Base-by-base conservation (phyloP, 2,329 filamentous ascomycete species). In the Neofusicoccum ribis region DNA sequence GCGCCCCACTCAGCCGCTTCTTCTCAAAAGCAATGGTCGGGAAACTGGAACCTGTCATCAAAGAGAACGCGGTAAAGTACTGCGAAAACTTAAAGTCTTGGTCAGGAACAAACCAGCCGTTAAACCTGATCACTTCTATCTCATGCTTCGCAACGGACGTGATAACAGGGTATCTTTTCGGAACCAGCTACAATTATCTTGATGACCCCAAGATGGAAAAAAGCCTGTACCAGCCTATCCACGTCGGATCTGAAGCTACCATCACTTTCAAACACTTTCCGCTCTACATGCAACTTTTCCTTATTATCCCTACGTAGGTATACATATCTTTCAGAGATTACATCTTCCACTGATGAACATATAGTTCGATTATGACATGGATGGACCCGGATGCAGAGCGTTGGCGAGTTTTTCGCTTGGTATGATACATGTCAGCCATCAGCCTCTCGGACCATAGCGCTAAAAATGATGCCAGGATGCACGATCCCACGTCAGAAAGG, bases 101-200 rank as follows among this genome's bases (percentile, higher is more conserved):
- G 41, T 49, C 65, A 8, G 62, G 65, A n/a, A 59, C 56, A 5
- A 67, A 47, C 14, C 31, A 68, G 23, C 62, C 65, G 1, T 56
- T 70, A 3, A 39, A 61, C 6, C 46, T 70, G 14, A 61, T 65
- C 54, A 65, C 50, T 7, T 64, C 68, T 0, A 69, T 68, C 43
- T 50, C 58, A 31, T 72, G 56, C 20, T 64, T 67, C 6, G 47
- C 61, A 2, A 68, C 69, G 1, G 72, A 73, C 54, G 62, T 72
- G 9, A 67, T 73, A 3, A 69, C 67, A 5, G 62, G 67, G 36
- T 69, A 70, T 36, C 64, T 67, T 1, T 72, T 71, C 49, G 71
- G 71, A 2, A 41, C 37, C 7, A 27, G 54, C 8, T 69, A 68
- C 52, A 61, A 67, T 4, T 66, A 71, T 17, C 58, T 72, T 11